Evolutionary conservation across 1,284 basidiomycete genomes (phyloP).

Genomic region (Ganoderma multipileum): DNA sequence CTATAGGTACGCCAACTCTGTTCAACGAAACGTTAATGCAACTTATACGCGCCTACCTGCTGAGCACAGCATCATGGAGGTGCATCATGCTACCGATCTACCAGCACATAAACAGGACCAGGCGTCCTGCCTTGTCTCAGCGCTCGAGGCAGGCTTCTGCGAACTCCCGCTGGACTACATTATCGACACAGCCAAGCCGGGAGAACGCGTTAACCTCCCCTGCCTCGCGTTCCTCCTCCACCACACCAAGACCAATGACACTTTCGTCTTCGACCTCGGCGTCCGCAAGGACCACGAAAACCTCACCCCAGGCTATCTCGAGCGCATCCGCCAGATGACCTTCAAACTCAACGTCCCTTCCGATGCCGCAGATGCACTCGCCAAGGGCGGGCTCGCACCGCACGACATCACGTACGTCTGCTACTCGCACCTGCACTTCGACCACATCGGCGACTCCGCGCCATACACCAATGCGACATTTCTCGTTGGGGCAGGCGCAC

Average conservation of each 20-base stretch:
- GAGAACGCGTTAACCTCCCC: conserved; percentile 40
- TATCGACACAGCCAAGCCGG: conserved; percentile 42
- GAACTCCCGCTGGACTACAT: conserved; percentile 45
- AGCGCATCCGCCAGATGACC: conserved; percentile 19
- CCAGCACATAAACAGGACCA: conserved; percentile 18
- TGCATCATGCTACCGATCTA: conserved; percentile 2
- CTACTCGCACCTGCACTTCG: conserved; percentile 57
- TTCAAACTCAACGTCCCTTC: conserved; percentile 43
- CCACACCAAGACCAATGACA: conserved; percentile 42
- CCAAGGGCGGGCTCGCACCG: conserved; percentile 53
- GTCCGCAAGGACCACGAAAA: conserved; percentile 53
- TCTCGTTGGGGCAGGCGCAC: conserved; percentile 48
- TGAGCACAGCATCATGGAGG: neutral
- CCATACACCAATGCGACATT: conserved; percentile 57
- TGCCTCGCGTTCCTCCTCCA: conserved; percentile 57
- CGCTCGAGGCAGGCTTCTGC: conserved; percentile 54
- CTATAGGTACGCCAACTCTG: neutral
- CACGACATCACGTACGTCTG: conserved; percentile 52
- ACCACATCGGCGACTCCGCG: conserved; percentile 51
- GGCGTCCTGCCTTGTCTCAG: conserved; percentile 47
- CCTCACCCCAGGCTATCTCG: conserved; percentile 40
- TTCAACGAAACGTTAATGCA: too few relatives aligned
- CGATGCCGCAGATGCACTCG: conserved; percentile 54
- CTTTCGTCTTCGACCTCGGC: conserved; percentile 61
- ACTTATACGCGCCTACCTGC: neutral